phyloP scores from a whole-genome alignment of 1,284 basidiomycete species.

The Moesziomyces sp. region DNA sequence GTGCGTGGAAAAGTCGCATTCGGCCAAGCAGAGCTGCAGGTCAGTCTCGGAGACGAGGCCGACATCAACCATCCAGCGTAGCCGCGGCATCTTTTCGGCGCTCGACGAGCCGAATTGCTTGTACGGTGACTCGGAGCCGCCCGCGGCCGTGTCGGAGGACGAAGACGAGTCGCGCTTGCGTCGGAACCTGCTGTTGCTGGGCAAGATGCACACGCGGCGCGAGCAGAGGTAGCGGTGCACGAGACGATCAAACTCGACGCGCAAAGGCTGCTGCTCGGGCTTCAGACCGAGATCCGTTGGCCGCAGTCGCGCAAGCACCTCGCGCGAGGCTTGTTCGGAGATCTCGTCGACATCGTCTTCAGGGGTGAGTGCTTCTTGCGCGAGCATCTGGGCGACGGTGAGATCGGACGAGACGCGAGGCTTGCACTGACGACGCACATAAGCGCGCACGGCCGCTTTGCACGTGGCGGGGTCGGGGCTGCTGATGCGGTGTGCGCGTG shows the following conservation, averaged over 20 bases:
- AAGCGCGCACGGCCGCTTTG: conserved; percentile 36
- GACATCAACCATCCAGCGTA: conserved; percentile 55
- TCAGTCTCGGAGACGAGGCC: conserved; percentile 46
- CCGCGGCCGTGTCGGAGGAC: conserved; percentile 16
- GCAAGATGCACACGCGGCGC: conserved; percentile 24
- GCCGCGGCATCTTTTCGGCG: conserved; percentile 27
- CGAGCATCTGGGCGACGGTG: conserved; percentile 21
- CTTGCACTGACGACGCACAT: conserved; percentile 29
- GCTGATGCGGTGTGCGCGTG: conserved; percentile 29
- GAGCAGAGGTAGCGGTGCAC: conserved; percentile 43
- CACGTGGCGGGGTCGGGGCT: conserved; percentile 42
- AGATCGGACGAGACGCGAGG: conserved; percentile 28
- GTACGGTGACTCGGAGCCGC: conserved; percentile 4
- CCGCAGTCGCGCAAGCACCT: conserved; percentile 24
- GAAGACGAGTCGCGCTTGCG: conserved; percentile 25
- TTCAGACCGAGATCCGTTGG: conserved; percentile 35
- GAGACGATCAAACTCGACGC: conserved; percentile 42
- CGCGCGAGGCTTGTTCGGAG: conserved; percentile 13
- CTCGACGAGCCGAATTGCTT: conserved; percentile 9
- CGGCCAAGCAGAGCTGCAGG: conserved; percentile 29
- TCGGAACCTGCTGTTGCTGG: conserved; percentile 10
- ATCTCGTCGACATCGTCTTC: conserved; percentile 9
- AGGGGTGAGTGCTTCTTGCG: conserved; percentile 1
- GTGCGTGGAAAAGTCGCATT: conserved; percentile 45
- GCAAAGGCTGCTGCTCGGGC: conserved; percentile 37